Base-by-base conservation (phyloP, 495 filamentous ascomycete genomes). In the Zalerion maritima region DNA sequence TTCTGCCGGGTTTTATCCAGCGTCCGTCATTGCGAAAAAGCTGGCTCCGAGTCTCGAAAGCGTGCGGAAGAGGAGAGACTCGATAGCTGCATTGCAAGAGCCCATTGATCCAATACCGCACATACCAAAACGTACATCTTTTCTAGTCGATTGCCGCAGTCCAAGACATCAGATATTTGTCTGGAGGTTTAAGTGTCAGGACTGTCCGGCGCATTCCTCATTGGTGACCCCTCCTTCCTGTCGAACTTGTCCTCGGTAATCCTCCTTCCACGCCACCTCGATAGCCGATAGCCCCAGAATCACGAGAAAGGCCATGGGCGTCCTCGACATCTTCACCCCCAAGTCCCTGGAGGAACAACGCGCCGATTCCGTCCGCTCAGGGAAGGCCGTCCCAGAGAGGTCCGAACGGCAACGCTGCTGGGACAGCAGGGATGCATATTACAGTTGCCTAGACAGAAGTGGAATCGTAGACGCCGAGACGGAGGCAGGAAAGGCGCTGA, bases 381-480 rank as follows among this genome's bases (percentile, higher is more conserved):
- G 73, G 36, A 70, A 68, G 46, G 70, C 77, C 35, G 76, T 80
- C 1, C 89, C 89, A 1, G 73, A 77, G 36, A 75, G 87, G 31
- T 64, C 61, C 27, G 76, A 83, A 44, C 74, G 89, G 33, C 61
- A 73, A 26, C 59, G 63, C 25, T 97, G 89, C 69, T 97, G 81
- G 77, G 77, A 78, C 27, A 75, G 77, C 10, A 71, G 89, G 16
- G 89, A 97, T 50, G 46, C 43, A 19, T 97, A 86, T 60, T 96
- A 89, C 53, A 52, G 57, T 15, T 97, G 89, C 41, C 60, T 97
- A 5, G 84, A 94, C 44, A 58, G 61, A 28, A 62, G 81, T 55
- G 63, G 70, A 35, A 93, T 97, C 40, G 38, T 94, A 13, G 87
- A 97, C 44, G 64, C 74, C n/a, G 60, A 94, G 32, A 81, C 77